A percentile compares a stretch with the other conserved stretches of the same genome.
Conservation (phyloP, 768 basidiomycete genomes). For the Psilocybe cyanescens region DNA sequence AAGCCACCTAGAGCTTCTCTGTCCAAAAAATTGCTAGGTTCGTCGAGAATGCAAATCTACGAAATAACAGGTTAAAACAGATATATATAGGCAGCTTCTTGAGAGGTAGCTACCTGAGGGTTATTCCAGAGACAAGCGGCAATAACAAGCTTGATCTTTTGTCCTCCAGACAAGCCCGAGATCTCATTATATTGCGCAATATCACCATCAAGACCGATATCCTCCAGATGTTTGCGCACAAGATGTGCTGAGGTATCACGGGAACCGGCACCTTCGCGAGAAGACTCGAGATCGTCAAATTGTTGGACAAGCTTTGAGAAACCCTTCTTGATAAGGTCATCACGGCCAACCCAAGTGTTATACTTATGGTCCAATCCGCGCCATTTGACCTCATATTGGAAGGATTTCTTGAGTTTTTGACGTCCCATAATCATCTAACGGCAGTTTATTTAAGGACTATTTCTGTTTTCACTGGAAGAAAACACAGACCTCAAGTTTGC, state of each 20-base stretch:
- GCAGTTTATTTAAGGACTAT: not conserved
- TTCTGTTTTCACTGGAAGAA: not conserved
- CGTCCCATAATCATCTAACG: conserved; percentile 84
- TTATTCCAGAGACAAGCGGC: conserved; percentile 97
- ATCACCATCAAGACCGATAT: conserved; percentile 95
- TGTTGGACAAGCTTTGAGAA: conserved; percentile 90
- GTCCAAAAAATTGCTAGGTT: conserved; percentile 97
- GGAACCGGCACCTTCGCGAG: conserved; percentile 91
- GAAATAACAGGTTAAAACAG: not conserved
- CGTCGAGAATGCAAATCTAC: conserved; percentile 79
- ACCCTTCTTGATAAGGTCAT: conserved; percentile 83
- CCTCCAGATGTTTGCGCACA: conserved; percentile 91
- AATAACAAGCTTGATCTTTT: conserved; percentile 96
- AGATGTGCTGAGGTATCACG: conserved; percentile 82
- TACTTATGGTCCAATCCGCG: conserved; percentile 79
- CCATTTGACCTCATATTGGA: conserved; percentile 94
- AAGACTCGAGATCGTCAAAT: conserved; percentile 96
- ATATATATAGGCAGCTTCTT: not conserved
- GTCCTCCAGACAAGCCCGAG: conserved; percentile 90
- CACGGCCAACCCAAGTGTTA: conserved; percentile 93
- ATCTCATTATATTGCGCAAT: conserved; percentile 99
- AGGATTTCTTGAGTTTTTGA: conserved; percentile 95
- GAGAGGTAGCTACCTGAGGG: conserved; percentile 64
- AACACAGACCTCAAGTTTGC: conserved; percentile 80
- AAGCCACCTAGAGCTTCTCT: conserved; percentile 94